Percentiles rank a stretch among this genome's conserved stretches.
phyloP scores from a whole-genome alignment of 768 basidiomycete species.

The Phanerochaete sordida region DNA sequence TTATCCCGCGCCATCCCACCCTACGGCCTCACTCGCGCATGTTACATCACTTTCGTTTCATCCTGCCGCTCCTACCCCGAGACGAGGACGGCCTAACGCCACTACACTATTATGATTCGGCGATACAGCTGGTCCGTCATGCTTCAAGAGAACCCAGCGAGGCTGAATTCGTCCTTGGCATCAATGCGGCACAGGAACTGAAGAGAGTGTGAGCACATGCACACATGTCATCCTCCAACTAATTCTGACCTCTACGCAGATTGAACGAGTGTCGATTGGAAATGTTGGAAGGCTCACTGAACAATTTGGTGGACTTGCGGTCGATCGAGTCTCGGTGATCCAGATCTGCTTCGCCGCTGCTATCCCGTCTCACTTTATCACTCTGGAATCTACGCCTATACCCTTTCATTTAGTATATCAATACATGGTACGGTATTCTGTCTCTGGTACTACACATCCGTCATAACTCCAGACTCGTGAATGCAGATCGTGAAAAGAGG shows the following conservation, averaged over 20 bases:
- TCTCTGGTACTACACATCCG: background rate
- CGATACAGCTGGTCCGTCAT: constrained; percentile 67
- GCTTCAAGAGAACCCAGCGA: constrained; percentile 58
- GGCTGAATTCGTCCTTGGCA: constrained; percentile 61
- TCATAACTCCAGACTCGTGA: background rate
- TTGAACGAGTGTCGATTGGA: constrained; percentile 62
- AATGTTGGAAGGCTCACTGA: constrained; percentile 45
- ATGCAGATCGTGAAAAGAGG: too few species aligned
- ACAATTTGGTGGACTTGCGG: background rate
- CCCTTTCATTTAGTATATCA: background rate
- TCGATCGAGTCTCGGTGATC: background rate
- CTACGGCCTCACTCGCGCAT: constrained; percentile 72
- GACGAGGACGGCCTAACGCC: constrained; percentile 66
- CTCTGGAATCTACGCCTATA: background rate
- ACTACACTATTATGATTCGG: constrained; percentile 75
- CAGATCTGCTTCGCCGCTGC: background rate
- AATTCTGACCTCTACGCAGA: constrained; percentile 29
- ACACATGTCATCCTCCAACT: background rate
- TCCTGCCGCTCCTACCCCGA: constrained; percentile 53
- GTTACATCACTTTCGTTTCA: constrained; percentile 78
- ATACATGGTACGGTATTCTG: background rate
- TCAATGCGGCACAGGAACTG: constrained; percentile 60
- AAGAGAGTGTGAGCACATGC: constrained; percentile 55
- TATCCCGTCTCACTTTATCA: too few species aligned
- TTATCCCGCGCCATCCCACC: constrained; percentile 70